phyloP scores from a whole-genome alignment of 345 rosid species.

The Acer saccharum region DNA sequence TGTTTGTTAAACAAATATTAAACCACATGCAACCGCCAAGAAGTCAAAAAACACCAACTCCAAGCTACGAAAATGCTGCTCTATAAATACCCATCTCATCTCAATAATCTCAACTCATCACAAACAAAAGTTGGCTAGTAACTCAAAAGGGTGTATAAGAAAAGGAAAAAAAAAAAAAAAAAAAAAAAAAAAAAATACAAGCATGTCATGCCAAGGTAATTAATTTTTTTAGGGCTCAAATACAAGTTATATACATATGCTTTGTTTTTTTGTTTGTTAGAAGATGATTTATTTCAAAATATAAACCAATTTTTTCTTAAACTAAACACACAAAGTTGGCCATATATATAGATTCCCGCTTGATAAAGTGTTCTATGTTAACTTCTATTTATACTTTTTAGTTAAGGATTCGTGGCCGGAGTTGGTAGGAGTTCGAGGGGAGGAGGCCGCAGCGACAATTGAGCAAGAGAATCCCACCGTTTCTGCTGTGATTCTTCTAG shows the following conservation, averaged over 20 bases:
- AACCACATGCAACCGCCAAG: too few relatives aligned
- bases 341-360: too few relatives aligned
- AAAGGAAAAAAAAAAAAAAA: background rate
- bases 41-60: too few relatives aligned
- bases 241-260: background rate
- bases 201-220: background rate
- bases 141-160: background rate
- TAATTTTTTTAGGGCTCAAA: background rate
- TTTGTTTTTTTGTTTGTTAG: too few relatives aligned
- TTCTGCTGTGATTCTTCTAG: constrained; percentile 13
- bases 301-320: too few relatives aligned
- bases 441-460: constrained; percentile 12
- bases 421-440: constrained; percentile 18
- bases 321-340: too few relatives aligned
- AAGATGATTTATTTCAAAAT: too few relatives aligned
- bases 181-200: background rate
- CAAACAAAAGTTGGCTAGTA: background rate
- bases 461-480: constrained; percentile 26
- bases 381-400: background rate
- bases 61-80: background rate
- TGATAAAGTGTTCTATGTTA: background rate
- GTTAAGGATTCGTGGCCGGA: constrained; percentile 30
- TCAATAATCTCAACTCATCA: background rate
- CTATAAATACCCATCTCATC: background rate
- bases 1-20: too few relatives aligned